phyloP scores from a whole-genome alignment of 305 asterid species.

The Lippia alba region DNA sequence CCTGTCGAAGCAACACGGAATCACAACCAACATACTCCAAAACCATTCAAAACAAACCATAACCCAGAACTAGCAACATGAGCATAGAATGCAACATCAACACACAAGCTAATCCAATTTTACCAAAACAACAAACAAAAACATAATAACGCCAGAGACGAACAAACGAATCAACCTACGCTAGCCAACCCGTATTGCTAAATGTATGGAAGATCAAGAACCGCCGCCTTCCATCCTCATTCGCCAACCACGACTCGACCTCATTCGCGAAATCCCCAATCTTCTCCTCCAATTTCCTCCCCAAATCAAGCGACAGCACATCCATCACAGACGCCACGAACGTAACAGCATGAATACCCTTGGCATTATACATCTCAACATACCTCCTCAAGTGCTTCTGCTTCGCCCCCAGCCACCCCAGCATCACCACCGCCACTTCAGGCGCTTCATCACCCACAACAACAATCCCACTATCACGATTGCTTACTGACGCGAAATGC shows the following conservation, averaged over 20 bases:
- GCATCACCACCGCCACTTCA: conserved; percentile 71
- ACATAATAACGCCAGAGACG: conserved; percentile 3
- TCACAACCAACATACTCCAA: not conserved
- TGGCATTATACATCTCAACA: conserved; percentile 63
- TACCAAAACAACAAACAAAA: not conserved
- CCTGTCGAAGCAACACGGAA: conserved; percentile 40
- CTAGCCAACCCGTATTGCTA: conserved; percentile 96
- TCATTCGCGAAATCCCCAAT: conserved; percentile 53
- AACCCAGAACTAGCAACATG: not conserved
- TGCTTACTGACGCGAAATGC: conserved; percentile 47
- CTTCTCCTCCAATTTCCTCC: conserved; percentile 67
- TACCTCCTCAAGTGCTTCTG: conserved; percentile 77
- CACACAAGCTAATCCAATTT: too few species aligned
- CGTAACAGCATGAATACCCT: conserved; percentile 70
- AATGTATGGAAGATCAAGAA: conserved; percentile 79
- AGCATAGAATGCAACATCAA: too few species aligned
- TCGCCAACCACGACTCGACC: conserved; percentile 67
- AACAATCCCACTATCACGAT: conserved; percentile 22
- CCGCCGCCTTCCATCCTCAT: conserved; percentile 57
- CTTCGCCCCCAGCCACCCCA: conserved; percentile 90
- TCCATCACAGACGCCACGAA: conserved; percentile 74
- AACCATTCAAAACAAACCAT: not conserved
- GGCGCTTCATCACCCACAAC: conserved; percentile 41
- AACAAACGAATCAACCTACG: conserved; percentile 60
- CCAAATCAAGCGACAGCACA: conserved; percentile 78